Conservation (phyloP, 2,329 filamentous ascomycete genomes). For the Epichloe typhina region DNA sequence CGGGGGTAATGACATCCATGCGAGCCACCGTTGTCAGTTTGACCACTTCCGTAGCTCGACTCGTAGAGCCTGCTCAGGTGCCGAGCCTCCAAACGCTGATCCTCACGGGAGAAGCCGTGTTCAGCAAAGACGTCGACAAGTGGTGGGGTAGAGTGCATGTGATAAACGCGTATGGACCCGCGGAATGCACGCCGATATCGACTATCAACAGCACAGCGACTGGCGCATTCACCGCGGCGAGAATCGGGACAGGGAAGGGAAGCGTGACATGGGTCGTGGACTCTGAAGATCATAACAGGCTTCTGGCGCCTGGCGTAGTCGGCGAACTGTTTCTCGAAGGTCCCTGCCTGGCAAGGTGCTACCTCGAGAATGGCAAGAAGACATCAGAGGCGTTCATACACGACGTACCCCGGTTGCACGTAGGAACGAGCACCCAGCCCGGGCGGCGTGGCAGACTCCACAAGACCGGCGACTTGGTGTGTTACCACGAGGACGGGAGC, state of each 20-base stretch:
- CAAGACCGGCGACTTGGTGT: constrained; percentile 34
- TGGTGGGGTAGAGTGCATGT: neutral
- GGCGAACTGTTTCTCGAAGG: constrained; percentile 17
- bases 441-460: constrained; percentile 22
- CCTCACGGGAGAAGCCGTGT: no score
- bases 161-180: constrained; percentile 1
- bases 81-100: no score
- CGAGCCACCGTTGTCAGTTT: no score
- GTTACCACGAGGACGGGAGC: constrained; percentile 25
- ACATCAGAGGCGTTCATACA: constrained; percentile 17
- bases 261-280: no score
- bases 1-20: no score
- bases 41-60: no score
- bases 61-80: no score
- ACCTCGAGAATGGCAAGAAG: constrained; percentile 9
- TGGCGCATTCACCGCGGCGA: no score
- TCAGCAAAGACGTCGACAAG: no score
- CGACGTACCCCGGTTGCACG: constrained; percentile 21
- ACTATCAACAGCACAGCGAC: constrained; percentile 1
- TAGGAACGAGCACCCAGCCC: neutral
- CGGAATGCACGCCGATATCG: neutral
- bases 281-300: no score
- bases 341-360: constrained; percentile 12
- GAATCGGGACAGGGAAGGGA: no score
- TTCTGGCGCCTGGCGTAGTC: neutral